phyloP scores from a whole-genome alignment of 1,284 basidiomycete species.

The Abortiporus biennis region DNA sequence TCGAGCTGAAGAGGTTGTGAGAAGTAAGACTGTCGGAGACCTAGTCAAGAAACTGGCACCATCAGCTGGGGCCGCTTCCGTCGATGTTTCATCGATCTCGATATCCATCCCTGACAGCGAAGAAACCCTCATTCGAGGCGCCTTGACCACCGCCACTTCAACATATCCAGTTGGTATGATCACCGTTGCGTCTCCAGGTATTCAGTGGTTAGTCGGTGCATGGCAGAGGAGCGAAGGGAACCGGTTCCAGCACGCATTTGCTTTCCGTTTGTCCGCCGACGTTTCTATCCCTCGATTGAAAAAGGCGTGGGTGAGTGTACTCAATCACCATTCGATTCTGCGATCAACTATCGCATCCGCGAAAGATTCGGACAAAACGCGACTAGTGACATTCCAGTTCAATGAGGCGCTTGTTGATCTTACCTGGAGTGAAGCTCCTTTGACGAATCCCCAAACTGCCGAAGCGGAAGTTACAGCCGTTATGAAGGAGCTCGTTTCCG shows the following conservation, averaged over 20 bases:
- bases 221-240: conserved; percentile 37
- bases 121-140: background rate
- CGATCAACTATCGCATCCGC: conserved; percentile 34
- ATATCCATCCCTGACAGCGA: conserved; percentile 8
- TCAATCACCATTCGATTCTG: conserved; percentile 33
- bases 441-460: conserved; percentile 11
- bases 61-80: conserved; percentile 7
- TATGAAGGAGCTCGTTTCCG: conserved; percentile 29
- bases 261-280: conserved; percentile 28
- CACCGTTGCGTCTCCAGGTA: conserved; percentile 25
- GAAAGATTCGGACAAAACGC: conserved; percentile 24
- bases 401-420: conserved; percentile 13
- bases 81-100: conserved; percentile 10
- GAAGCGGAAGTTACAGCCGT: conserved; percentile 19
- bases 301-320: conserved; percentile 31
- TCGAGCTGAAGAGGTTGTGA: conserved; percentile 34
- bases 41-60: conserved; percentile 20
- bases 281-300: conserved; percentile 26
- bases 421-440: conserved; percentile 17
- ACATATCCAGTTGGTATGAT: too few relatives aligned
- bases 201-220: conserved; percentile 37
- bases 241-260: conserved; percentile 41
- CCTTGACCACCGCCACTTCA: background rate
- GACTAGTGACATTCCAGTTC: conserved; percentile 32
- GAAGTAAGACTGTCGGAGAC: conserved; percentile 31